Conservation (phyloP, 352 stramenopile species). For the Globisporangium nagaii region DNA sequence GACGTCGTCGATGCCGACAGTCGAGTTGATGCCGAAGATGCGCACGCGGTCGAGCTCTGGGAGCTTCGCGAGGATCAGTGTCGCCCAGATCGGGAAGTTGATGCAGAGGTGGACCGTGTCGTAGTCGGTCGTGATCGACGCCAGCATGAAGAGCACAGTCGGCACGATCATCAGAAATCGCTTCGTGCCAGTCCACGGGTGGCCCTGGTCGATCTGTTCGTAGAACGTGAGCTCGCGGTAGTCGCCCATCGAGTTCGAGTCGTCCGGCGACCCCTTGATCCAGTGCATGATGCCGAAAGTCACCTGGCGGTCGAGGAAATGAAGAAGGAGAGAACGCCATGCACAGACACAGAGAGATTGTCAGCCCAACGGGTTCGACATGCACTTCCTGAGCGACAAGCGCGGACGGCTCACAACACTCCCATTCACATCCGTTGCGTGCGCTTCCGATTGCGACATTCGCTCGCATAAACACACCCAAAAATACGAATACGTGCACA, state of each 20-base stretch:
- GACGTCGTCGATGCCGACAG: constrained; percentile 91
- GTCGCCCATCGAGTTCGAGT: constrained; percentile 89
- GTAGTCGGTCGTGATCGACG: constrained; percentile 88
- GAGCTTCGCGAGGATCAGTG: constrained; percentile 91
- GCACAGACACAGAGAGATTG: constrained; percentile 2
- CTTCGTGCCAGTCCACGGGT: constrained; percentile 90
- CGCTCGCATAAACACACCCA: neutral
- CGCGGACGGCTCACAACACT: constrained; percentile 5
- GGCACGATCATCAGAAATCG: constrained; percentile 94
- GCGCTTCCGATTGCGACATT: neutral
- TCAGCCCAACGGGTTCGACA: neutral
- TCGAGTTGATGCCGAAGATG: constrained; percentile 96
- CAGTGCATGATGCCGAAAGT: constrained; percentile 94
- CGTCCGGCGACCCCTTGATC: constrained; percentile 92
- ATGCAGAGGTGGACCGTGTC: constrained; percentile 76
- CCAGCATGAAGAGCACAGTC: constrained; percentile 85
- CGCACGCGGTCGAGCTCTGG: constrained; percentile 92
- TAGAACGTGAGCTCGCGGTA: constrained; percentile 94
- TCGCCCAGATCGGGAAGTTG: constrained; percentile 90
- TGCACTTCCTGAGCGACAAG: neutral
- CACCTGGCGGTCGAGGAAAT: constrained; percentile 43
- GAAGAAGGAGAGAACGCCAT: neutral
- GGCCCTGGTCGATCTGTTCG: constrained; percentile 93
- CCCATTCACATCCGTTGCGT: neutral
- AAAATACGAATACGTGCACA: neutral